Percentiles rank a stretch among this genome's conserved stretches.
Evolutionary conservation across 2,329 filamentous ascomycete species (phyloP).

Genomic region (Dactylellina drechsleri): DNA sequence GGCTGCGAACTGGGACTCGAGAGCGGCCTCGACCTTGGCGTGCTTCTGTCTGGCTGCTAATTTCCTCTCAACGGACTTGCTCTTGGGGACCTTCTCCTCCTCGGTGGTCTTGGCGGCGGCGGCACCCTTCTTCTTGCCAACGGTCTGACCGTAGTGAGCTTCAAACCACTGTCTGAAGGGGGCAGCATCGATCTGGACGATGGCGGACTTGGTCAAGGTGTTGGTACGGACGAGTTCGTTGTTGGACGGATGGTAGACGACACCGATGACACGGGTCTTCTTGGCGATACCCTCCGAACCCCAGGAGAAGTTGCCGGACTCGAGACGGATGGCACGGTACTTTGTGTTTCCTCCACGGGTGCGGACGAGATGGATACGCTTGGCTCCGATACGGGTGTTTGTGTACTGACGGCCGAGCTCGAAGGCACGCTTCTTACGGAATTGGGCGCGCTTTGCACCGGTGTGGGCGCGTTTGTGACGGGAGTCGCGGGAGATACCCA

Average conservation of each 20-base stretch:
- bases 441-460: conserved; percentile 95
- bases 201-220: conserved; percentile 98
- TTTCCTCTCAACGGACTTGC: conserved; percentile 95
- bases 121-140: conserved; percentile 87
- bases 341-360: conserved; percentile 99
- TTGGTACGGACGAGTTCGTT: conserved; percentile 99
- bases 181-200: conserved; percentile 98
- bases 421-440: conserved; percentile 99
- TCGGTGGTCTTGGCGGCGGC: conserved; percentile 70
- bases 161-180: conserved; percentile 99
- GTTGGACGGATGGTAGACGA: conserved; percentile 99
- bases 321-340: conserved; percentile 98
- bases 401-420: conserved; percentile 99
- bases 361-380: conserved; percentile 96
- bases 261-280: conserved; percentile 98
- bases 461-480: conserved; percentile 99
- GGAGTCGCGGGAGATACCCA: conserved; percentile 99
- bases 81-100: conserved; percentile 77
- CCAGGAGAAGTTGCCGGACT: conserved; percentile 99
- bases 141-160: conserved; percentile 92
- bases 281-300: conserved; percentile 96
- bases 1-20: conserved; percentile 99
- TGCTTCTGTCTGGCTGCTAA: conserved; percentile 82
- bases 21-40: conserved; percentile 90
- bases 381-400: conserved; percentile 98